A percentile compares a stretch with the other conserved stretches of the same genome.
These are phyloP conservation scores for Xylaria sp. DNA, from an alignment of 2,329 filamentous ascomycete genomes.

Conservation along the genomic window DNA sequence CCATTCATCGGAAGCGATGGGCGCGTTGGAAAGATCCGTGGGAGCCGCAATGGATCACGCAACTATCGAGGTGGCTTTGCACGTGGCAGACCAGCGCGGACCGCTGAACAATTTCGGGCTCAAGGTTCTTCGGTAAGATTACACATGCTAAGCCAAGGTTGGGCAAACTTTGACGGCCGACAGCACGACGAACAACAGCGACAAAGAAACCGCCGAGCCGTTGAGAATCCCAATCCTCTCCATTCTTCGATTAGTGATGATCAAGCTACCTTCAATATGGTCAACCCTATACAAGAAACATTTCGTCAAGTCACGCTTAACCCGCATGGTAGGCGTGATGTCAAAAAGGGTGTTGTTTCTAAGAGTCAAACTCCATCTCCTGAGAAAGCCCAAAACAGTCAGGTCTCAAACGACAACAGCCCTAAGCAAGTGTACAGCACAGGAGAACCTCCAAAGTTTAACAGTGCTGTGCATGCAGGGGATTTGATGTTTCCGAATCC, in stretches of 20 bases:
- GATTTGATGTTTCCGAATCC: not conserved
- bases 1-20: constrained; percentile 29
- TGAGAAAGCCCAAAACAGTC: constrained; percentile 13
- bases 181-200: constrained; percentile 37
- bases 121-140: constrained; percentile 6
- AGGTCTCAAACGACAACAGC: not conserved
- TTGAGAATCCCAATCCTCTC: not conserved
- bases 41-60: constrained; percentile 3
- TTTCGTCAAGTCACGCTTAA: constrained; percentile 43
- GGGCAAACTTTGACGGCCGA: constrained; percentile 40
- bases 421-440: not conserved
- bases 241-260: not conserved
- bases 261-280: not conserved
- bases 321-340: constrained; percentile 36
- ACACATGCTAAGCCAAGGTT: constrained; percentile 8
- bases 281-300: constrained; percentile 37
- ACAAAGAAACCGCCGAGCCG: constrained; percentile 12
- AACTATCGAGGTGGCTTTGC: constrained; percentile 26
- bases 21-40: constrained; percentile 21
- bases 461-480: not conserved
- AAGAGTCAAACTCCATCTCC: constrained; percentile 29
- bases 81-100: constrained; percentile 6
- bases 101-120: not conserved
- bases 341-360: constrained; percentile 33
- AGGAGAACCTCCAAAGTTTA: not conserved